Evolutionary conservation across 768 basidiomycete species (phyloP).

Genomic region (Kwoniella mangroviensis): DNA sequence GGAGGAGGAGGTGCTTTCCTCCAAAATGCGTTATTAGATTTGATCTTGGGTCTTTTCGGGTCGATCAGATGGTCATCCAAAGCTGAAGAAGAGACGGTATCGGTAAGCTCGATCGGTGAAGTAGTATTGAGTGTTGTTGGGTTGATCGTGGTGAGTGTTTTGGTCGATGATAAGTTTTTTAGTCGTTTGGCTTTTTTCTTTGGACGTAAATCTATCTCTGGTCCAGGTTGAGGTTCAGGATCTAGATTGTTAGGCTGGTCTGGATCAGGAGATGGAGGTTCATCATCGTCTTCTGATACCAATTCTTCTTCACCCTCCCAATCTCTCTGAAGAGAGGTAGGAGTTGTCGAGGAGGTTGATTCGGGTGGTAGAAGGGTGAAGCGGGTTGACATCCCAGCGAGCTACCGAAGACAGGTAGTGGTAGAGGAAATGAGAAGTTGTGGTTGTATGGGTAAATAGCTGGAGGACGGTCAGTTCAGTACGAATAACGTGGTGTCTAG

Average conservation of each 20-base stretch:
- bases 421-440: not conserved
- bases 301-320: conserved; percentile 5
- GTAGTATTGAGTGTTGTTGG: not conserved
- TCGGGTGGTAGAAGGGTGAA: not conserved
- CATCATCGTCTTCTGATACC: not conserved
- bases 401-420: not conserved
- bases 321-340: not conserved
- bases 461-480: no score
- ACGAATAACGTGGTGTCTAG: not conserved
- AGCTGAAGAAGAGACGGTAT: not conserved
- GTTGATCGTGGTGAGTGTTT: not conserved
- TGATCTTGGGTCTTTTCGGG: conserved; percentile 1
- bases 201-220: not conserved
- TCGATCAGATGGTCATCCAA: not conserved
- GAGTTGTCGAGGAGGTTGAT: not conserved
- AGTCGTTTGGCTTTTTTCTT: conserved; percentile 5
- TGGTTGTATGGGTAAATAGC: no score
- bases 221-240: not conserved
- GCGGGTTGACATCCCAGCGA: not conserved
- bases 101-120: not conserved
- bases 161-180: not conserved
- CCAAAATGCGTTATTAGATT: conserved; percentile 10
- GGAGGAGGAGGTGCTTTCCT: conserved; percentile 6
- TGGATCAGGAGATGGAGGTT: not conserved
- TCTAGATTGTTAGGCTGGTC: not conserved